These are phyloP conservation scores for Bruguiera hainesii DNA, from an alignment of 441 rosid genomes.

Conservation along the genomic window DNA sequence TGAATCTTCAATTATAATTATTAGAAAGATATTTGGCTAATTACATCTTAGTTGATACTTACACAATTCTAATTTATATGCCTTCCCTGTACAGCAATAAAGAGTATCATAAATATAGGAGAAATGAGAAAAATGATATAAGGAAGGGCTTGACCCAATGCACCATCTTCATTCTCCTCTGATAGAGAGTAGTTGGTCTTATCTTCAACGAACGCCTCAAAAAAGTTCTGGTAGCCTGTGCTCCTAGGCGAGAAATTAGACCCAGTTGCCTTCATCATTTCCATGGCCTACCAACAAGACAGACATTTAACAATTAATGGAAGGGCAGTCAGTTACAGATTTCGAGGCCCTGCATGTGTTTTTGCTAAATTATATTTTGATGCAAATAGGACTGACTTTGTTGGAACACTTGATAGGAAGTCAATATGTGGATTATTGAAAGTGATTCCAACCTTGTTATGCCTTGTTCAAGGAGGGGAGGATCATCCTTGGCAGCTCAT, in stretches of 20 bases:
- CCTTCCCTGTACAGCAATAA: constrained; percentile 52
- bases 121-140: constrained; percentile 62
- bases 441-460: too few relatives aligned
- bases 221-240: constrained; percentile 59
- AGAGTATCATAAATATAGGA: constrained; percentile 57
- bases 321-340: not conserved
- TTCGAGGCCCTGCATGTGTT: too few relatives aligned
- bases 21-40: too few relatives aligned
- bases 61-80: constrained; percentile 27
- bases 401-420: too few relatives aligned
- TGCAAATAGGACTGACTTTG: too few relatives aligned
- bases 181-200: constrained; percentile 28
- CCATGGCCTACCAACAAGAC: constrained; percentile 65
- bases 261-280: constrained; percentile 60
- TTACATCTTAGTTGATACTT: too few relatives aligned
- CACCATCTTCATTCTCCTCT: constrained; percentile 37
- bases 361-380: too few relatives aligned
- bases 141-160: constrained; percentile 50
- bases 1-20: too few relatives aligned
- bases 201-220: constrained; percentile 62
- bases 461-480: too few relatives aligned
- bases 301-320: not conserved
- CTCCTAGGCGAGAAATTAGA: constrained; percentile 35
- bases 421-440: too few relatives aligned
- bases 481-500: too few relatives aligned